phyloP scores from a whole-genome alignment of 768 basidiomycete genomes.

The Hericium erinaceus region DNA sequence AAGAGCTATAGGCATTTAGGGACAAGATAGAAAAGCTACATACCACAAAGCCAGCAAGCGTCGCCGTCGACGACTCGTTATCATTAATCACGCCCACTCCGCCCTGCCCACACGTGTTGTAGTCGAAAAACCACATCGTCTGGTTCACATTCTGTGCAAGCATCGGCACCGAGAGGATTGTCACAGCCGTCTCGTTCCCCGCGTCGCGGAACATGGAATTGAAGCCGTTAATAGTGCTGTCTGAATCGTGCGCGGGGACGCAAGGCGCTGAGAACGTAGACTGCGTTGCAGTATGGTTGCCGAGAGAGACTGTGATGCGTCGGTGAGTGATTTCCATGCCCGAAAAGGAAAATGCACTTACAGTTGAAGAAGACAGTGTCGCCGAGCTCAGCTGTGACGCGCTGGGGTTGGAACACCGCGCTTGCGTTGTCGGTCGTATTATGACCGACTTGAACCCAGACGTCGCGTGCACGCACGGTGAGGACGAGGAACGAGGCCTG shows the following conservation, averaged over 20 bases:
- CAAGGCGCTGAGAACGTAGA: slow-evolving; percentile 49
- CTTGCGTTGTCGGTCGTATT: slow-evolving; percentile 35
- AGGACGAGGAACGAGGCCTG: slow-evolving; percentile 12
- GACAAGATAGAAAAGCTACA: slow-evolving; percentile 11
- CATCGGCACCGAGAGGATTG: slow-evolving; percentile 37
- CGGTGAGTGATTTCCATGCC: slow-evolving; percentile 29
- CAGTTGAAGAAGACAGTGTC: slow-evolving; percentile 52
- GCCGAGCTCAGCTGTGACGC: slow-evolving; percentile 33
- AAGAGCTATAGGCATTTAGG: neutral
- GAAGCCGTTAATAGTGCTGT: slow-evolving; percentile 48
- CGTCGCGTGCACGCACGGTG: slow-evolving; percentile 24
- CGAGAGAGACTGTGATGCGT: slow-evolving; percentile 33
- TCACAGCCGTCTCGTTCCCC: slow-evolving; percentile 36
- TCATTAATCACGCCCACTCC: slow-evolving; percentile 56
- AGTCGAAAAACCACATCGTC: slow-evolving; percentile 57
- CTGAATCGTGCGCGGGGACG: slow-evolving; percentile 36
- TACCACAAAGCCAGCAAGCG: slow-evolving; percentile 35
- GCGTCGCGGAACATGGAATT: slow-evolving; percentile 43
- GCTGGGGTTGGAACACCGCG: slow-evolving; percentile 36
- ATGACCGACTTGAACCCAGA: slow-evolving; percentile 36
- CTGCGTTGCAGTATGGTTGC: slow-evolving; percentile 33
- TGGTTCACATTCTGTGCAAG: slow-evolving; percentile 27
- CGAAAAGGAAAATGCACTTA: slow-evolving; percentile 18
- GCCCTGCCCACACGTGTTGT: slow-evolving; percentile 41
- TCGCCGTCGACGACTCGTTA: slow-evolving; percentile 32